Evolutionary conservation across 208 protist species (phyloP).

Genomic region (Vickermania ingenoplastis): DNA sequence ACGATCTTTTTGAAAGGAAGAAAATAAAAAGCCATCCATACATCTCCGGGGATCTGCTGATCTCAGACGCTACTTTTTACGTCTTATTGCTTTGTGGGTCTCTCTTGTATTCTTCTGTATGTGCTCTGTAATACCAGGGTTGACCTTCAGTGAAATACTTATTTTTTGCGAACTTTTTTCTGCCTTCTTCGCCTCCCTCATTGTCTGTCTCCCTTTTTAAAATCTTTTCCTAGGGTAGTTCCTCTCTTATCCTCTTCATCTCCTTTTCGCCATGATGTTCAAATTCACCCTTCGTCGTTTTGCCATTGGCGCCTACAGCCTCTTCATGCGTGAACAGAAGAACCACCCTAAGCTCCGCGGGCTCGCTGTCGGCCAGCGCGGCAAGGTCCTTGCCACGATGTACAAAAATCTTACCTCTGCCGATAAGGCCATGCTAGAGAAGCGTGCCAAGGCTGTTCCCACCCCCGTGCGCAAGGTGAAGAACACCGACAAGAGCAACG

Average conservation of each 20-base stretch:
- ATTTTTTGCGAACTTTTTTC: no score
- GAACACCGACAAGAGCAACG: slow-evolving; percentile 8
- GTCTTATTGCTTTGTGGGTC: no score
- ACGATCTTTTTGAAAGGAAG: no score
- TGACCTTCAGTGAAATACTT: no score
- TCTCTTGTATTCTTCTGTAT: no score
- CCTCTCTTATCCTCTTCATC: background rate
- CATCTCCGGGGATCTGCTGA: no score
- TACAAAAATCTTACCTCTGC: slow-evolving; percentile 53
- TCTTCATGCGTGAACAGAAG: slow-evolving; percentile 87
- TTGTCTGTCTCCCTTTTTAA: slow-evolving; percentile 11
- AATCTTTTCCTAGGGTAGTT: slow-evolving; percentile 7
- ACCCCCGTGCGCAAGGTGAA: slow-evolving; percentile 11
- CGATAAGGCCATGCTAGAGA: slow-evolving; percentile 44
- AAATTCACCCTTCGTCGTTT: slow-evolving; percentile 49
- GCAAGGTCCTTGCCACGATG: slow-evolving; percentile 65
- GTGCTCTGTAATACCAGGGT: no score
- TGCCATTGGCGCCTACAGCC: slow-evolving; percentile 58
- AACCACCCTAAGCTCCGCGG: slow-evolving; percentile 72
- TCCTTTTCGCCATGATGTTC: slow-evolving; percentile 26
- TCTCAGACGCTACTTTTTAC: no score
- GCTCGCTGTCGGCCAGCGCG: slow-evolving; percentile 55
- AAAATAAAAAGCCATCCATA: no score
- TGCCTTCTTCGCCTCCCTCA: background rate
- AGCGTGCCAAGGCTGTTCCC: slow-evolving; percentile 37